A percentile compares a stretch with the other conserved stretches of the same genome.
phyloP scores from a whole-genome alignment of 2,329 filamentous ascomycete genomes.

The Coniella vitis region DNA sequence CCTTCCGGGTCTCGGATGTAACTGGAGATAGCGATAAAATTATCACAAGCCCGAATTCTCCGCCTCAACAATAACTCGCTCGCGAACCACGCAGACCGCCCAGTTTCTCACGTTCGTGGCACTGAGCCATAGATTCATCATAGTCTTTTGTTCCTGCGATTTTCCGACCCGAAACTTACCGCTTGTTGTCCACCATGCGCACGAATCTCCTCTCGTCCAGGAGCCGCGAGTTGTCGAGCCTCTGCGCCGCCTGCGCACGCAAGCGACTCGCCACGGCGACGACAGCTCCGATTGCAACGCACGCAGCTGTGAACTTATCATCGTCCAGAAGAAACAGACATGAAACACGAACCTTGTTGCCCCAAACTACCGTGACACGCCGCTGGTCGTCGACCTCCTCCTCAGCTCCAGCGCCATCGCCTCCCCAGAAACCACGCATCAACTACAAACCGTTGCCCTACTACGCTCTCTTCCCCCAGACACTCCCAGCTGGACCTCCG shows the following conservation, averaged over 20 bases:
- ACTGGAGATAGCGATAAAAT: no score
- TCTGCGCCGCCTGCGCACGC: slow-evolving; percentile 7
- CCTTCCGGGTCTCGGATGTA: no score
- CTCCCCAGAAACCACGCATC: background rate
- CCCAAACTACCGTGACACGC: background rate
- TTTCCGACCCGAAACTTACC: background rate
- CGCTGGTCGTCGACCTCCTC: slow-evolving; percentile 1
- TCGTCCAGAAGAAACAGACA: background rate
- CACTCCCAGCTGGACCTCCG: slow-evolving; percentile 71
- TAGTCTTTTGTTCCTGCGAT: no score
- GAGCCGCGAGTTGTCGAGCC: slow-evolving; percentile 1
- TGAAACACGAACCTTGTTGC: background rate
- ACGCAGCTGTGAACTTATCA: no score
- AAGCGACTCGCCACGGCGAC: background rate
- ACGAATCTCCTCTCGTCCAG: background rate
- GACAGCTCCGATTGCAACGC: background rate
- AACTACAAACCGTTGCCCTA: slow-evolving; percentile 28
- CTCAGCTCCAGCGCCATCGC: slow-evolving; percentile 1
- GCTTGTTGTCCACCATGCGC: background rate
- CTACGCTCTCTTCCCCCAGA: slow-evolving; percentile 83
- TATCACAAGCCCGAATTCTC: no score
- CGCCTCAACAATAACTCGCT: no score
- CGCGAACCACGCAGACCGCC: no score
- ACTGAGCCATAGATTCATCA: no score
- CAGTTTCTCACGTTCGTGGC: no score